phyloP scores from a whole-genome alignment of 768 basidiomycete species.

The Amanita phalloides region DNA sequence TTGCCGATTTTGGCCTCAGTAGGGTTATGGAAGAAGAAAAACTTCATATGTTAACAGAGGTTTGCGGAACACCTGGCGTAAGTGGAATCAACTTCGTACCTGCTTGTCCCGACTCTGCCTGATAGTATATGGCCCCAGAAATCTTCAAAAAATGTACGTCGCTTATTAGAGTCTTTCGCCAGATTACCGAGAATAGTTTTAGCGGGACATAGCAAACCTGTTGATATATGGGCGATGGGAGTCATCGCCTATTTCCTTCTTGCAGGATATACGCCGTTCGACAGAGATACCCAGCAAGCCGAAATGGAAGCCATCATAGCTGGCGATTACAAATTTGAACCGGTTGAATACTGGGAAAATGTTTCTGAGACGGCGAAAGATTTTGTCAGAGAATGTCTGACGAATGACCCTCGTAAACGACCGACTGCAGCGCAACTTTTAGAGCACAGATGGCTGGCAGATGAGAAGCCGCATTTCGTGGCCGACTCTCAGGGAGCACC shows the following conservation, averaged over 20 bases:
- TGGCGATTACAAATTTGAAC: conserved; percentile 82
- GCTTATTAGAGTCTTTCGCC: not conserved
- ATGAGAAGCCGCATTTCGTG: conserved; percentile 60
- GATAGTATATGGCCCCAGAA: conserved; percentile 89
- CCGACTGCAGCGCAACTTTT: conserved; percentile 72
- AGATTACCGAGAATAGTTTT: conserved; percentile 5
- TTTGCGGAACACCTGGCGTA: conserved; percentile 89
- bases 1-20: conserved; percentile 93
- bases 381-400: conserved; percentile 78
- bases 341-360: conserved; percentile 75
- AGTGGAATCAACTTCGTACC: conserved; percentile 14
- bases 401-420: conserved; percentile 69
- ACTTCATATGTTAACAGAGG: conserved; percentile 81
- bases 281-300: conserved; percentile 75
- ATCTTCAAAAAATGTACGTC: conserved; percentile 82
- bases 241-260: conserved; percentile 97
- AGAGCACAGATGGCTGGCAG: conserved; percentile 73
- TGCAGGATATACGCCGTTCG: conserved; percentile 90
- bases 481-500: conserved; percentile 50
- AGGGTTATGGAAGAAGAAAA: conserved; percentile 88
- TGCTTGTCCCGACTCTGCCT: conserved; percentile 5
- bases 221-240: conserved; percentile 96
- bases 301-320: conserved; percentile 95
- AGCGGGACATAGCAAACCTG: conserved; percentile 92
- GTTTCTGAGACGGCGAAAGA: conserved; percentile 76